Conservation (phyloP, 1,139 yeast genomes). For the Geotrichum klebahnii region DNA sequence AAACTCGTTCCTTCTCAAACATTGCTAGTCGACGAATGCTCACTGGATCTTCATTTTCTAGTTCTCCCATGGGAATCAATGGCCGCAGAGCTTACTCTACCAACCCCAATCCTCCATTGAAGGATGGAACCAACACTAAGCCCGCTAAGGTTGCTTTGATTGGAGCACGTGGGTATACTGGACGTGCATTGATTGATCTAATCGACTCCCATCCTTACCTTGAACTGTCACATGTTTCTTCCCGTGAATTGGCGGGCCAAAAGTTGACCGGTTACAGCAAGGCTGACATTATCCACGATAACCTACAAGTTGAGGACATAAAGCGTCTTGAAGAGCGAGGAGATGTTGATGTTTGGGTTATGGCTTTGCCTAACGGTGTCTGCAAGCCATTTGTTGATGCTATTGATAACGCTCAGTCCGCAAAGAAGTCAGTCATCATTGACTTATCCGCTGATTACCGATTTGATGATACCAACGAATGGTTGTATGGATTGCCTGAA, state of each 20-base stretch:
- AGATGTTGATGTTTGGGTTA: slow-evolving; percentile 93
- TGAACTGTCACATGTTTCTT: slow-evolving; percentile 87
- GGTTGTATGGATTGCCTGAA: slow-evolving; percentile 92
- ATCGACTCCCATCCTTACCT: slow-evolving; percentile 83
- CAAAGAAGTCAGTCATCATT: slow-evolving; percentile 66
- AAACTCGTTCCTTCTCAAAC: slow-evolving; percentile 34
- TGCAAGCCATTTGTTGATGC: slow-evolving; percentile 97
- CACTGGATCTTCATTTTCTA: slow-evolving; percentile 1
- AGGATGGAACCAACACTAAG: slow-evolving; percentile 56
- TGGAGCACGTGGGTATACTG: slow-evolving; percentile 98
- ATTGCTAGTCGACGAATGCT: slow-evolving; percentile 37
- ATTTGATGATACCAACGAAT: slow-evolving; percentile 79
- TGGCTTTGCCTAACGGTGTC: slow-evolving; percentile 98
- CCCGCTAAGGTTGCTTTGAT: slow-evolving; percentile 80
- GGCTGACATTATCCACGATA: slow-evolving; percentile 71
- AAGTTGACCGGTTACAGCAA: slow-evolving; percentile 83
- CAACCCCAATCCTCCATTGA: slow-evolving; percentile 71
- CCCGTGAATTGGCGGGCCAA: slow-evolving; percentile 89
- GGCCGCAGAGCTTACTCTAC: slow-evolving; percentile 33
- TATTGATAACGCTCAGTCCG: slow-evolving; percentile 56
- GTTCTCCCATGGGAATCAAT: slow-evolving; percentile 9
- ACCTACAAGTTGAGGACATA: slow-evolving; percentile 83
- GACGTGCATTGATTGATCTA: slow-evolving; percentile 83
- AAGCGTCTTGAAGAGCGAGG: slow-evolving; percentile 67
- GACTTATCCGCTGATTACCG: slow-evolving; percentile 95